Evolutionary conservation across 169 alveolate genomes (phyloP), one percentile per base, ranked within the genome.

Genomic region (Babesia bovis): DNA sequence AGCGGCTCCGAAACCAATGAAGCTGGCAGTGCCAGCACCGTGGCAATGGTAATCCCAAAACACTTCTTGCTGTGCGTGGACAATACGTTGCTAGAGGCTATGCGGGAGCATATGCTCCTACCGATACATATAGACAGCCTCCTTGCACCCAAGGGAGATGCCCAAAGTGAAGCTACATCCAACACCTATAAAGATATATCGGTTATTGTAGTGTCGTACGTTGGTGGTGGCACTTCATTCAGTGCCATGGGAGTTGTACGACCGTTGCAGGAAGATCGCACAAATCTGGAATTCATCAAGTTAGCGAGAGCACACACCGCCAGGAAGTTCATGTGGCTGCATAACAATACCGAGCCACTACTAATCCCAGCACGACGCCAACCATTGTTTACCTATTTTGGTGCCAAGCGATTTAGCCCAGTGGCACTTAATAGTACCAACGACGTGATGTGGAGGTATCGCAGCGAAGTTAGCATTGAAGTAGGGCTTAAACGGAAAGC

Each of bases 401-500:
- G 78, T 0, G 77, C 74, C 33, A 67, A 78, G 42, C 65, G 63
- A 7, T 41, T 41, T 21, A 13, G 59, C 25, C n/a, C 73, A 28
- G 70, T 78, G 25, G 40, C 58, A 3, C 71, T 57, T n/a, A 70
- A 70, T 38, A 6, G 36, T 12, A 13, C 44, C 1, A 3, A 23
- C 26, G 82, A 78, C 32, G 73, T 67, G 26, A 28, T 66, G 69
- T 69, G 83, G 83, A 63, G 87, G 33, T 26, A 57, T n/a, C 53
- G 67, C 67, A 61, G 32, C 28, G 71, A 61, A 10, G 26, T 50
- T 2, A 76, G 52, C 65, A 67, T 55, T n/a, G 85, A 76, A 49
- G 85, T 63, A 21, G 85, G 82, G 12, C 44, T 76, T 9, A 59
- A 32, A 3, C 63, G 42, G n/a, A 36, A 76, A 57, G 56, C 69